Evolutionary conservation across 345 rosid genomes (phyloP), one percentile per base, ranked within the genome.

Genomic region (Isatis tinctoria): DNA sequence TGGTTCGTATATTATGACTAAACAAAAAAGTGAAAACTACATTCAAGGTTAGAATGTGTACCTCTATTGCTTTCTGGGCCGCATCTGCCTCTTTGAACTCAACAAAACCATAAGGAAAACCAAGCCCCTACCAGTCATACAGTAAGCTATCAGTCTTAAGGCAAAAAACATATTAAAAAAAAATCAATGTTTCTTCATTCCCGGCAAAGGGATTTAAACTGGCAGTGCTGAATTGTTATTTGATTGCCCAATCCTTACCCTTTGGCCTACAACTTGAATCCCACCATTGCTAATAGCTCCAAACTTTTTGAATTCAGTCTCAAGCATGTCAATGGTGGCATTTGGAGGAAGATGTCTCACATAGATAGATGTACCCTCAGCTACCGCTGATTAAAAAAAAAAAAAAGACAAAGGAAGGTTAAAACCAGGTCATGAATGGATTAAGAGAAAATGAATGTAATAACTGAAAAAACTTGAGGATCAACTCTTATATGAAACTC

Each of bases 51-150:
- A 22, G 59, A 37, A 16, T 71, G 36, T 22, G n/a, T 52, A 95
- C 99, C 99, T 87, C 90, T 61, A 92, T 82, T 27, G 99, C 98
- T 70, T 84, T 87, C 67, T 85, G 91, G 44, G 87, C 96, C 11
- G 97, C 87, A 76, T 82, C 85, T 43, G 83, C 89, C 40, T 64
- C 86, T 66, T 87, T 87, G 81, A 90, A 95, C 81, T 95, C 98
- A 69, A 95, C 98, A 59, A 95, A 95, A 26, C 99, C 99, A 79
- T 82, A 95, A 76, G 85, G 81, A 69, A 1, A 75, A 22, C 74
- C 70, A 63, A 85, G 75, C 33, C 92, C 98, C 96, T 95, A 80
- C 36, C 14, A 52, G 33, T 53, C 65, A 56, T 45, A 54, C 40
- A 56, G 11, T 54, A 37, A 39, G 53, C 27, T 49, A 26, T 37